Evolutionary conservation across 495 filamentous ascomycete genomes (phyloP), one percentile per base, ranked within the genome.

Genomic region (Aspergillus biplanus): DNA sequence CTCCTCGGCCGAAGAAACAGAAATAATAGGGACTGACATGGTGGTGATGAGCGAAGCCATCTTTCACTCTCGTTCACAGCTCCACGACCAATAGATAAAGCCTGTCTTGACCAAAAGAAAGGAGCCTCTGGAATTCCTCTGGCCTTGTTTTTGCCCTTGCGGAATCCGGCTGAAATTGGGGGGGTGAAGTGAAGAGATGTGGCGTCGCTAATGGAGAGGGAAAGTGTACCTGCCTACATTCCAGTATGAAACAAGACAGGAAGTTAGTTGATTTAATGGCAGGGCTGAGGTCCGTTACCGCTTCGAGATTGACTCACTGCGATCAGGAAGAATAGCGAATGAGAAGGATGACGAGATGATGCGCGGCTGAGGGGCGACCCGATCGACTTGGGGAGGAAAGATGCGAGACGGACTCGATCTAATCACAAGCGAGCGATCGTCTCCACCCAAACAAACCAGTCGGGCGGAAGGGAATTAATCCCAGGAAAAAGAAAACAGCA

Each of bases 31-130:
- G 62, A 88, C 87, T 69, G 84, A 89, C 87, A 89, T 89, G 73
- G 87, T 89, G 65, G 83, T 87, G 75, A 89, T 86, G 77, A 89
- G 86, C 58, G 86, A 87, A 73, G 85, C 78, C 86, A 89, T 89
- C 34, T 58, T 78, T 59, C 32, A 54, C 58, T 21, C 16, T 53
- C 65, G 47, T 21, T 62, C 42, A 32, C 34, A 2, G 21, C 33
- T 34, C 53, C 44, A 16, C n/a, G 33, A 62, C 16, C 5, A 46
- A 12, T 44, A 52, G 48, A 59, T 54, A 55, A 59, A 59, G 42
- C 15, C 37, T 48, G 35, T 35, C 49, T 57, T 32, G 60, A 32
- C 8, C 21, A 27, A 44, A 50, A 44, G 53, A 44, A 54, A 46
- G 39, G 44, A 31, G 47, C 21, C 7, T 11, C 46, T 65, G 52